Percentiles rank a stretch among this genome's conserved stretches.
Conservation (phyloP, 805 yeast genomes). For the Teunomyces lycoperdinae region DNA sequence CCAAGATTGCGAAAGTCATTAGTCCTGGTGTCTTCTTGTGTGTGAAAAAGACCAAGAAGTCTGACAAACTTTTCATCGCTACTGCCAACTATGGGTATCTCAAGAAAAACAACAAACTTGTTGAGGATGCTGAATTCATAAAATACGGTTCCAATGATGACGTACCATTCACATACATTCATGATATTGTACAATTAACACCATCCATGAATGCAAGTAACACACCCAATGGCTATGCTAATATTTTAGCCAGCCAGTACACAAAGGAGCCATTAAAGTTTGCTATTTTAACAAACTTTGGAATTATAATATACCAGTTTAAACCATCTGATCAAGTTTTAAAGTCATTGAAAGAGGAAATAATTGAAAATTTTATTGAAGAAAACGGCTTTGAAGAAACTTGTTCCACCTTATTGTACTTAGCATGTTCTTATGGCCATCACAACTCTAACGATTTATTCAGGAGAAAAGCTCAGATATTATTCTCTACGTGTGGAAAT, state of each 20-base stretch:
- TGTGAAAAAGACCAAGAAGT: constrained; percentile 46
- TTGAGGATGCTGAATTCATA: constrained; percentile 79
- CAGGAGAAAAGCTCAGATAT: constrained; percentile 47
- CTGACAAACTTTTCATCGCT: constrained; percentile 61
- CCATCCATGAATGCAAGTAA: constrained; percentile 69
- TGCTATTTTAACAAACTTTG: constrained; percentile 78
- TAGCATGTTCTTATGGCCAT: constrained; percentile 69
- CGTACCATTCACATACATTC: constrained; percentile 43
- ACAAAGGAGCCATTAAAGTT: constrained; percentile 61
- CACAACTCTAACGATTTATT: constrained; percentile 47
- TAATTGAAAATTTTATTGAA: constrained; percentile 64
- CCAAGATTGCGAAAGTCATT: constrained; percentile 57
- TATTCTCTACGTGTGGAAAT: constrained; percentile 53
- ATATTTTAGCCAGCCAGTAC: constrained; percentile 85
- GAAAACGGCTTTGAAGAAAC: constrained; percentile 88
- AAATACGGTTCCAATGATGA: constrained; percentile 21
- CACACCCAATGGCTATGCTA: constrained; percentile 79
- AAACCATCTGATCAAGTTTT: constrained; percentile 79
- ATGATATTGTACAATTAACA: constrained; percentile 69
- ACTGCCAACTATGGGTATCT: constrained; percentile 84
- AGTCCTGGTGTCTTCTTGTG: constrained; percentile 88
- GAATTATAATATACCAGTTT: constrained; percentile 72
- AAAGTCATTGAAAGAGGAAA: constrained; percentile 62
- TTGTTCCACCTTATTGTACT: constrained; percentile 81
- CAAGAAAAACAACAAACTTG: constrained; percentile 65